Evolutionary conservation across 805 yeast species (phyloP).

Genomic region (Ogataea kodamae): DNA sequence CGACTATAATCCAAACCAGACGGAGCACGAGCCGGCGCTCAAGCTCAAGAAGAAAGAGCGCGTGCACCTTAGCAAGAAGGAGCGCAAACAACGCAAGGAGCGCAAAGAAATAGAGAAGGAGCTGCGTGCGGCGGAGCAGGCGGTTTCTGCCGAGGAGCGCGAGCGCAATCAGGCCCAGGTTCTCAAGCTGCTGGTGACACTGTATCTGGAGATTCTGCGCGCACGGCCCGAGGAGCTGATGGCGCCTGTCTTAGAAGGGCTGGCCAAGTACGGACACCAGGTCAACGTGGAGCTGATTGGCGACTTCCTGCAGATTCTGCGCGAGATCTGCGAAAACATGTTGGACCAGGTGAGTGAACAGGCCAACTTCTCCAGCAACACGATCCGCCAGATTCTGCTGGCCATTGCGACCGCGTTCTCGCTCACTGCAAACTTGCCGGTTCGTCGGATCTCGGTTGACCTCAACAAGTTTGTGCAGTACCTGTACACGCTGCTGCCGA

Average conservation of each 20-base stretch:
- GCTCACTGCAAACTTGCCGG: conserved; percentile 68
- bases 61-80: conserved; percentile 86
- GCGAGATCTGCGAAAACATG: conserved; percentile 65
- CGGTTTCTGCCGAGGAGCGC: conserved; percentile 82
- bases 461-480: conserved; percentile 75
- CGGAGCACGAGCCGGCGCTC: conserved; percentile 41
- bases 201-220: conserved; percentile 76
- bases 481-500: conserved; percentile 64
- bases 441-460: conserved; percentile 74
- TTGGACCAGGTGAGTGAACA: conserved; percentile 43
- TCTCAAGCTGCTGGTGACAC: conserved; percentile 62
- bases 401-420: conserved; percentile 91
- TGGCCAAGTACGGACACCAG: conserved; percentile 86
- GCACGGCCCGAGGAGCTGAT: conserved; percentile 60
- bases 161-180: conserved; percentile 83
- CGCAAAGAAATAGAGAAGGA: conserved; percentile 85
- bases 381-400: conserved; percentile 69
- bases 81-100: conserved; percentile 84
- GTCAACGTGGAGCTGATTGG: conserved; percentile 91
- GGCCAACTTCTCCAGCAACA: conserved; percentile 38
- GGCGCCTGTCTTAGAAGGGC: conserved; percentile 88
- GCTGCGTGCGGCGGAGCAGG: conserved; percentile 79
- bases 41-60: conserved; percentile 81
- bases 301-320: conserved; percentile 83
- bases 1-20: conserved; percentile 69